Conservation (phyloP, 2,329 filamentous ascomycete species). For the Sporothrix pallida region DNA sequence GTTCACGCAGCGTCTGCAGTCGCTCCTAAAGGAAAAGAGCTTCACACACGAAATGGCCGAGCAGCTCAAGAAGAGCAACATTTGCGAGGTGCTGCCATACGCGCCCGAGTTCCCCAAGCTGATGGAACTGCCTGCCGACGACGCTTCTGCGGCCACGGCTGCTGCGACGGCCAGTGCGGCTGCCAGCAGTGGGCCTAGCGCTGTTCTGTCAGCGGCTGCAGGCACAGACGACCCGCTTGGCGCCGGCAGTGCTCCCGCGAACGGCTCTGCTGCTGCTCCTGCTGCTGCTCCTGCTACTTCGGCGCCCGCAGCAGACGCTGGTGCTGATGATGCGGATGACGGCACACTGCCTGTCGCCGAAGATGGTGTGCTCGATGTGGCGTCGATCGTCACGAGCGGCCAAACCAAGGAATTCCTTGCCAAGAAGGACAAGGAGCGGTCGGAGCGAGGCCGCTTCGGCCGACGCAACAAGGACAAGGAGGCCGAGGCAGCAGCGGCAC, state of each 20-base stretch:
- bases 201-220: conserved; percentile 35
- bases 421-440: conserved; percentile 81
- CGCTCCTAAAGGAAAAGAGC: conserved; percentile 65
- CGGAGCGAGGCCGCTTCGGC: conserved; percentile 65
- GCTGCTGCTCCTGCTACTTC: conserved; percentile 37
- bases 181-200: conserved; percentile 43
- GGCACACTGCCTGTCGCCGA: conserved; percentile 53
- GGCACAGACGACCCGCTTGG: conserved; percentile 40
- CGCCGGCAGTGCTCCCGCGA: no score
- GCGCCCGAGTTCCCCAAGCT: conserved; percentile 51
- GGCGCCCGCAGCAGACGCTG: conserved; percentile 37
- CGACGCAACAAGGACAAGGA: conserved; percentile 68
- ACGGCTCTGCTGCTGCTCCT: not conserved
- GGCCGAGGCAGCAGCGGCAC: conserved; percentile 58
- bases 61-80: conserved; percentile 69
- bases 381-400: conserved; percentile 81
- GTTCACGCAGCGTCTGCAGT: conserved; percentile 75
- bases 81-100: conserved; percentile 71
- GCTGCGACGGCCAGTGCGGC: conserved; percentile 44
- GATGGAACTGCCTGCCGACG: conserved; percentile 57
- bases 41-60: conserved; percentile 72
- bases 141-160: conserved; percentile 34
- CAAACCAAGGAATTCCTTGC: conserved; percentile 83
- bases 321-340: conserved; percentile 45
- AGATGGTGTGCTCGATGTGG: conserved; percentile 80